These are phyloP conservation scores for Coelastrella sp. DNA, from an alignment of 139 green algal genomes.

Conservation along the genomic window DNA sequence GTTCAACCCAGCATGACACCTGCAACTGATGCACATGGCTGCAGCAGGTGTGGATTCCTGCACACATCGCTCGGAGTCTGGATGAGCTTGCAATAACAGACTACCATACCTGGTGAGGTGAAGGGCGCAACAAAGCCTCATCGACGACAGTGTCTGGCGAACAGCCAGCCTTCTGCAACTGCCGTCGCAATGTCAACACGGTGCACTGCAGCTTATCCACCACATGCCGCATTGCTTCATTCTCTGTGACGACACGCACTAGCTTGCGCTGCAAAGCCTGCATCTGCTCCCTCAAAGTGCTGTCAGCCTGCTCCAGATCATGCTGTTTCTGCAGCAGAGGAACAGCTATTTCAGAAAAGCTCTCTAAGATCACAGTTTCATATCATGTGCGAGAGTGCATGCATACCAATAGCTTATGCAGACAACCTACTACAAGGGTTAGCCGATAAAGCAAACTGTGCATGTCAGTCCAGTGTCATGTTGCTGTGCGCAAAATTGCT, in stretches of 20 bases:
- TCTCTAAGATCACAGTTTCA: no score
- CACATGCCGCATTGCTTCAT: conserved; percentile 46
- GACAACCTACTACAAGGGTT: no score
- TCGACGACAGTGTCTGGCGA: conserved; percentile 11
- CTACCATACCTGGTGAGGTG: conserved; percentile 34
- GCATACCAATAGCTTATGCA: no score
- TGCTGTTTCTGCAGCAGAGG: conserved; percentile 12
- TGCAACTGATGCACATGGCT: neutral
- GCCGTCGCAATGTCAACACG: conserved; percentile 38
- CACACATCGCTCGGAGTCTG: no score
- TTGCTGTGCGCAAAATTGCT: neutral
- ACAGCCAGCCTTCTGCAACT: conserved; percentile 31
- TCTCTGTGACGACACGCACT: conserved; percentile 43
- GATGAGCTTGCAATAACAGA: no score
- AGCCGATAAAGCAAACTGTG: no score
- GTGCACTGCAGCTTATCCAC: conserved; percentile 47
- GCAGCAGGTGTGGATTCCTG: neutral
- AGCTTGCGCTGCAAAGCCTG: conserved; percentile 49
- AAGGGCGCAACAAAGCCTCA: conserved; percentile 25
- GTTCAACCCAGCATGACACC: neutral
- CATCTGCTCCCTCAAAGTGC: conserved; percentile 38
- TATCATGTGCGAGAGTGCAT: no score
- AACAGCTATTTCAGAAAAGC: no score
- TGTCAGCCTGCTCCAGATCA: neutral
- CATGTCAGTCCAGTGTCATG: no score